Base-by-base conservation (phyloP, 495 filamentous ascomycete species). In the Parathielavia appendiculata region DNA sequence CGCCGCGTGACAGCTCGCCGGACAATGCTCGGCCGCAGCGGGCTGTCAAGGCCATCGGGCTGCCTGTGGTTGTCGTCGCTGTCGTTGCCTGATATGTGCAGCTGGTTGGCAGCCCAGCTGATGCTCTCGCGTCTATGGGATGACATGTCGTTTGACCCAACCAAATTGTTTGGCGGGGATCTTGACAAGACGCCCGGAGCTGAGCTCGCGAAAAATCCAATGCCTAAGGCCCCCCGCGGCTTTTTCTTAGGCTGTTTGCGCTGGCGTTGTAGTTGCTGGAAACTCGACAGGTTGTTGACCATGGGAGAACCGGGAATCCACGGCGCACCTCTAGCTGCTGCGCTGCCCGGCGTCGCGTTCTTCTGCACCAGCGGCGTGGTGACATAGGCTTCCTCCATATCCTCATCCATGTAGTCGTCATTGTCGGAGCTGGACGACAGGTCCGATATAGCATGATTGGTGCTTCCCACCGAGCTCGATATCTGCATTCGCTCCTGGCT, bases 401-500 rank as follows among this genome's bases (percentile, higher is more conserved):
- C 90, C 49, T 87, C 80, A 48, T 86, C 89, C 85, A 93, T 91
- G 6, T 81, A 73, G 63, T 90, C 89, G 57, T 90, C 88, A 16
- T 89, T 85, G 49, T 83, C 87, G 0, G 87, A 88, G 52, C 82
- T 85, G 51, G 85, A 89, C 38, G 86, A 88, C n/a, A 86, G 87
- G 56, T 92, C 90, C 0, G 86, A 89, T 22, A 82, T 82, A 58
- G 91, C 54, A 78, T 92, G 89, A 63, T 87, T 88, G 23, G 90
- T 81, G 65, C 89, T 95, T 0, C 90, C 90, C 11, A 95, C 73
- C 1, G 90, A 96, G 71, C 89, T 89, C n/a, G 90, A 91, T 38
- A 91, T 81, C 4, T 81, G 79, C 54, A 83, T 83, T 45, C 83
- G 84, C 56, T 93, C 90, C n/a, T 81, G 76, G 66, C 68, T 73